Base-by-base conservation (phyloP, 164 flowering plant species). In the Annona cherimola region DNA sequence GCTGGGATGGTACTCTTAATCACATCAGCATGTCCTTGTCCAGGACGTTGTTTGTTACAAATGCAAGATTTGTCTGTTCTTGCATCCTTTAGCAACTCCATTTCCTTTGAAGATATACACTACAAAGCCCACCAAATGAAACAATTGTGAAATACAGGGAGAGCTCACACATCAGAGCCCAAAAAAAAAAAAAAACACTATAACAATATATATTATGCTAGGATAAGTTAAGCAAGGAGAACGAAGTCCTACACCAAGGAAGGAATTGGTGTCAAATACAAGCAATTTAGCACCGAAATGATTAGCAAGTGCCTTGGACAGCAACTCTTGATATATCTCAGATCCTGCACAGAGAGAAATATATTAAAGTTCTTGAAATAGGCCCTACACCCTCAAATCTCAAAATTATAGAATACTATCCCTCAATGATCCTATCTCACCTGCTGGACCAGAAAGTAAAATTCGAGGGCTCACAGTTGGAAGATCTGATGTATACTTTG, bases 311-410 rank as follows among this genome's bases (percentile, higher is more conserved):
- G 96, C 98, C 81, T 89, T 89, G 42, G 83, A 88, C 81, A 92
- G 76, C 93, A 90, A 86, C 84, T 92, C 98, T 84, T 92, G 98
- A 81, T 90, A 92, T 74, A 90, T 92, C 73, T 92, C 97, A 78
- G 97, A 90, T 26, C 97, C 97, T 92, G 82, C 63, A 80, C 69
- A 69, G 59, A 45, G 8, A 45, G 65, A 69, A 26, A 73, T 7
- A 69, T 12, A 19, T 43, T 39, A 63, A 26, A 39, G 40, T 50
- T 57, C 50, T 14, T 42, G 19, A 62, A 26, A 26, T 45, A 42
- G 44, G 43, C 40, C 18, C n/a, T 11, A 11, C 11, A 35, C n/a
- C 16, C 57, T 40, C 3, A 50, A 11, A 50, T 9, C 9, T 50
- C 14, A 50, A 50, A 46, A 50, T 9, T 11, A 40, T 1, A 26